These are phyloP conservation scores for Lolium multiflorum DNA, from an alignment of 176 grass and related monocot genomes.

Conservation along the genomic window DNA sequence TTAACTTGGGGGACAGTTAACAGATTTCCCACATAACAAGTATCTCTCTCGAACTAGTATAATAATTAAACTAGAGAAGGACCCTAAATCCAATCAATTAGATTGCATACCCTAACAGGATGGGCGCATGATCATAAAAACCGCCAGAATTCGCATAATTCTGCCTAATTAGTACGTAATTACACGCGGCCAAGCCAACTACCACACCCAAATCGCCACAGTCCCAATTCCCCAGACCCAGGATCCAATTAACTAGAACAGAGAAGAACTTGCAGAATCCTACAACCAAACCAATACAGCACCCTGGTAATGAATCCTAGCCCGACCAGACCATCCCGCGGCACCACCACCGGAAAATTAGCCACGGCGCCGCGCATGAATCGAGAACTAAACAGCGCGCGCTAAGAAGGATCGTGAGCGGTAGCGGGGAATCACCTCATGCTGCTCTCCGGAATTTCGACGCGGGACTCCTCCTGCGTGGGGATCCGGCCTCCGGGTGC, in stretches of 20 bases:
- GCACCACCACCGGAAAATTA: not conserved
- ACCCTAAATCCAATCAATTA: not conserved
- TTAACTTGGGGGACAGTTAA: not conserved
- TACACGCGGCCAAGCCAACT: not conserved
- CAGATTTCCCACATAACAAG: not conserved
- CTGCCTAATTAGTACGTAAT: not conserved
- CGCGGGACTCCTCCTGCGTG: not conserved
- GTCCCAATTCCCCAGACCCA: not conserved
- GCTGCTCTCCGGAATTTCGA: conserved; percentile 1
- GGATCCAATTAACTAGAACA: not conserved
- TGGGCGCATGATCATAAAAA: too few relatives aligned
- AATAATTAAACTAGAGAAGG: not conserved
- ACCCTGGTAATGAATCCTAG: not conserved
- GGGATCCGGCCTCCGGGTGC: conserved; percentile 33
- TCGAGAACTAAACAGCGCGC: not conserved
- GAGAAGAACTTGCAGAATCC: not conserved
- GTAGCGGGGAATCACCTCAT: conserved; percentile 45
- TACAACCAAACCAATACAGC: not conserved
- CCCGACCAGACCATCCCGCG: not conserved
- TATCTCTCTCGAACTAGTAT: not conserved
- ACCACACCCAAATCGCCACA: not conserved
- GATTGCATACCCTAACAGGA: not conserved
- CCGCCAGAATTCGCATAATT: not conserved
- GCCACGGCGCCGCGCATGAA: not conserved
- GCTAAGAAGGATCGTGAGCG: not conserved